Conservation (phyloP, 352 stramenopile genomes). For the Pythium oligandrum region DNA sequence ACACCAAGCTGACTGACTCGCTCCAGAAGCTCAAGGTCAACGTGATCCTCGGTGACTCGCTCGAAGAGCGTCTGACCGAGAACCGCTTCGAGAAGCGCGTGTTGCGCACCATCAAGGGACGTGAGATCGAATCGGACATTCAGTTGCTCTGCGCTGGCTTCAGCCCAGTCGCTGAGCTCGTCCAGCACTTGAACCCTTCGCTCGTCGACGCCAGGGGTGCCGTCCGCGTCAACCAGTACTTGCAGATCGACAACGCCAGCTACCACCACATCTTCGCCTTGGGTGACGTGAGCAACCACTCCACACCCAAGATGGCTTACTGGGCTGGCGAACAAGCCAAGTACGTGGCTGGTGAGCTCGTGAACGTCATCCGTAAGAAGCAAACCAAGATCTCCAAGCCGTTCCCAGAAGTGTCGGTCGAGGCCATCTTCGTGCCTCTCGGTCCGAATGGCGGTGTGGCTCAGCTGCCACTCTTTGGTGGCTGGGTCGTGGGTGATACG, state of each 20-base stretch:
- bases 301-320: slow-evolving; percentile 37
- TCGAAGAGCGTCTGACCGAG: slow-evolving; percentile 30
- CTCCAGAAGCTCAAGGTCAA: slow-evolving; percentile 40
- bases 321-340: slow-evolving; percentile 36
- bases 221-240: slow-evolving; percentile 39
- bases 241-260: slow-evolving; percentile 36
- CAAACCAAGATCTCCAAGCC: slow-evolving; percentile 31
- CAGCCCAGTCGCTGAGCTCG: slow-evolving; percentile 22
- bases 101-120: slow-evolving; percentile 45
- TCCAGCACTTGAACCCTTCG: slow-evolving; percentile 24
- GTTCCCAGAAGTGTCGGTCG: slow-evolving; percentile 19
- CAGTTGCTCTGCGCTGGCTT: slow-evolving; percentile 46
- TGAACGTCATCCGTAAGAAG: slow-evolving; percentile 29
- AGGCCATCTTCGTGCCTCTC: slow-evolving; percentile 24
- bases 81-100: slow-evolving; percentile 34
- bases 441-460: slow-evolving; percentile 23
- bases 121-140: slow-evolving; percentile 48
- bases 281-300: slow-evolving; percentile 44
- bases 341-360: slow-evolving; percentile 33
- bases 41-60: slow-evolving; percentile 48
- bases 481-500: slow-evolving; percentile 21
- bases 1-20: slow-evolving; percentile 20
- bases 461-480: slow-evolving; percentile 22
- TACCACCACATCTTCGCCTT: slow-evolving; percentile 49
- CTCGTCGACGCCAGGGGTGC: slow-evolving; percentile 31